phyloP scores from a whole-genome alignment of 1,284 basidiomycete genomes.

The Malassezia slooffiae region DNA sequence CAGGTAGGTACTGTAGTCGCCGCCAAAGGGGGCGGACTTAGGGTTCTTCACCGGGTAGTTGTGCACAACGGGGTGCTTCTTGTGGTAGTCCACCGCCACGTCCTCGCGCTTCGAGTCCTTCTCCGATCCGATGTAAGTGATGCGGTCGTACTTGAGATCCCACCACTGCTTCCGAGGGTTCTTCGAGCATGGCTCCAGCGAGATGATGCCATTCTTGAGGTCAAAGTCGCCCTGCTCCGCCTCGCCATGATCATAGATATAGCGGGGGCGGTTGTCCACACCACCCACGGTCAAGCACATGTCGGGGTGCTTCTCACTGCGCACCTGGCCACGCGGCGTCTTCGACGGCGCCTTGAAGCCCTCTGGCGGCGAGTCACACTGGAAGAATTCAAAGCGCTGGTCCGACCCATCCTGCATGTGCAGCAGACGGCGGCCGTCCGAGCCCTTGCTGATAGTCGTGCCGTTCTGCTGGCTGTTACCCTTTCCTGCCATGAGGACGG shows the following conservation, averaged over 20 bases:
- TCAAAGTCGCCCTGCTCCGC: not conserved
- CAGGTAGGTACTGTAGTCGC: too few relatives aligned
- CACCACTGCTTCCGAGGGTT: not conserved
- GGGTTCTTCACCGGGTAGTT: too few relatives aligned
- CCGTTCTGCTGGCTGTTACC: too few relatives aligned
- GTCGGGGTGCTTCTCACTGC: not conserved
- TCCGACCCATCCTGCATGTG: not conserved
- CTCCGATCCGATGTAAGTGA: not conserved
- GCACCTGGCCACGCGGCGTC: not conserved
- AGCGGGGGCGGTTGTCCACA: not conserved
- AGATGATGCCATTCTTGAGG: not conserved
- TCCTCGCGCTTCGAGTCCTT: not conserved
- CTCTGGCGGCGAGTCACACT: not conserved
- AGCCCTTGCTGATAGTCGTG: not conserved
- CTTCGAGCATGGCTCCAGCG: not conserved
- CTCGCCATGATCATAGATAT: not conserved
- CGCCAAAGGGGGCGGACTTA: too few relatives aligned
- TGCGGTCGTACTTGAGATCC: not conserved
- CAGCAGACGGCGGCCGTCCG: not conserved
- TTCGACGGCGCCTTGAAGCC: not conserved
- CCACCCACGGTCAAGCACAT: not conserved
- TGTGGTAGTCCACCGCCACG: too few relatives aligned
- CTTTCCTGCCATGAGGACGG: too few relatives aligned
- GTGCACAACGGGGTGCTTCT: too few relatives aligned
- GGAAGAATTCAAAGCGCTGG: not conserved